Evolutionary conservation across 1,284 basidiomycete species (phyloP), one percentile per base, ranked within the genome.

Genomic region (Pyrrhoderma lamaoense): DNA sequence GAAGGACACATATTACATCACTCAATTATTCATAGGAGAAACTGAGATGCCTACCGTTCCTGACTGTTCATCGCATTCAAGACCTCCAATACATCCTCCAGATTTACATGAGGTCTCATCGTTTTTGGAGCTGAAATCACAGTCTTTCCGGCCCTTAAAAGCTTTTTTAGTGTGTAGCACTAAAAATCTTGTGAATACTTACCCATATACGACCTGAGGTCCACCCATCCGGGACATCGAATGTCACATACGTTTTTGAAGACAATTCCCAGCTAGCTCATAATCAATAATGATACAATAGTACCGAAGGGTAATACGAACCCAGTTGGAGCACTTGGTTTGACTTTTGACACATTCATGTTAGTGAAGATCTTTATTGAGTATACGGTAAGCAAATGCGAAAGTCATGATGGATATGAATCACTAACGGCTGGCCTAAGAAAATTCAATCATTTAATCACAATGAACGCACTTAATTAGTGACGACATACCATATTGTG

Each of bases 1-100:
- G 25, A 47, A 3, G 35, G 3, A 16, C 27, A 5, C 27, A 31
- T 31, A 31, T 31, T 31, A n/a, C n/a, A n/a, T n/a, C n/a, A n/a
- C n/a, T n/a, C n/a, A n/a, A n/a, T n/a, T n/a, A n/a, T n/a, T n/a
- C n/a, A n/a, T n/a, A n/a, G n/a, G n/a, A n/a, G n/a, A n/a, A n/a
- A n/a, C n/a, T n/a, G n/a, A n/a, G n/a, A 3, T 18, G 25, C 53
- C 34, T 42, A 53, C 52, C 13, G 52, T 53, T 8, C 52, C 52
- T 8, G 1, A 38, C 16, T 14, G 52, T 2, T 61, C 53, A 57
- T 70, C 69, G 52, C 75, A 77, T 38, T 39, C 16, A 2, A 77
- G 64, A 38, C 75, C 76, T 25, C 76, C 71, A 51, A 70, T 72
- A 60, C 71, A 74, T 18, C 71, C 72, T 48, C 74, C 74, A 45